phyloP scores from a whole-genome alignment of 148 eudicot genomes.

The Salicornia ramosissima region DNA sequence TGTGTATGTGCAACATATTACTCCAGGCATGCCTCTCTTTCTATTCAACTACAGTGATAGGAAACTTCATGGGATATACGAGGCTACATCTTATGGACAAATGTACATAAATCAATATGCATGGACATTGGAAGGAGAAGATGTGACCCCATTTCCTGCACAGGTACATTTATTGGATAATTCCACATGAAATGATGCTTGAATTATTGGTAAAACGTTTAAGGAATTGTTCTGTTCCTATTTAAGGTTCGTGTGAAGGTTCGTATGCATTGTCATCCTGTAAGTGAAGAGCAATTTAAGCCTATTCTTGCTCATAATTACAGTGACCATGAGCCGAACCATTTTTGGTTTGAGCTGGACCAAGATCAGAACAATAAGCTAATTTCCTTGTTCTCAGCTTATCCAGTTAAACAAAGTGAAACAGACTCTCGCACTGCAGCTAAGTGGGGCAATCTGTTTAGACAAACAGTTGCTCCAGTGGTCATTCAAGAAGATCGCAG shows the following conservation, averaged over 20 bases:
- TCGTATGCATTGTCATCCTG: conserved; percentile 40
- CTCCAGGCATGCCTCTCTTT: conserved; percentile 51
- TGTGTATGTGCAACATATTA: conserved; percentile 52
- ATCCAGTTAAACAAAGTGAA: conserved; percentile 18
- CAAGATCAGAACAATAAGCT: conserved; percentile 38
- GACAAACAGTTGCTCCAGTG: no score
- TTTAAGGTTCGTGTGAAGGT: conserved; percentile 49
- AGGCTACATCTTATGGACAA: conserved; percentile 54
- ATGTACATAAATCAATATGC: conserved; percentile 44
- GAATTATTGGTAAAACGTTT: no score
- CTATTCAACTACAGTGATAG: conserved; percentile 68
- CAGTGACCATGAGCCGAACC: conserved; percentile 26
- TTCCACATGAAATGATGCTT: not conserved
- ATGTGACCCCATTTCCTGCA: conserved; percentile 51
- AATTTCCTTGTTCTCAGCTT: conserved; percentile 44
- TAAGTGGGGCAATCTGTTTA: no score
- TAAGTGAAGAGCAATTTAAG: conserved; percentile 50
- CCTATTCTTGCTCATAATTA: conserved; percentile 57
- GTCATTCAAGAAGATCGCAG: conserved; percentile 17
- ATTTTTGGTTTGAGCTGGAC: conserved; percentile 71
- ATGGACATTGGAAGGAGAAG: conserved; percentile 51
- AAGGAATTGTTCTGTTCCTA: not conserved
- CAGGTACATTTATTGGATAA: conserved; percentile 44
- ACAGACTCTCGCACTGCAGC: conserved; percentile 26
- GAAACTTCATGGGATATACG: conserved; percentile 68